Percentiles rank a stretch among this genome's conserved stretches.
phyloP scores from a whole-genome alignment of 2,329 filamentous ascomycete genomes.

The Cladosporium sphaerospermum region DNA sequence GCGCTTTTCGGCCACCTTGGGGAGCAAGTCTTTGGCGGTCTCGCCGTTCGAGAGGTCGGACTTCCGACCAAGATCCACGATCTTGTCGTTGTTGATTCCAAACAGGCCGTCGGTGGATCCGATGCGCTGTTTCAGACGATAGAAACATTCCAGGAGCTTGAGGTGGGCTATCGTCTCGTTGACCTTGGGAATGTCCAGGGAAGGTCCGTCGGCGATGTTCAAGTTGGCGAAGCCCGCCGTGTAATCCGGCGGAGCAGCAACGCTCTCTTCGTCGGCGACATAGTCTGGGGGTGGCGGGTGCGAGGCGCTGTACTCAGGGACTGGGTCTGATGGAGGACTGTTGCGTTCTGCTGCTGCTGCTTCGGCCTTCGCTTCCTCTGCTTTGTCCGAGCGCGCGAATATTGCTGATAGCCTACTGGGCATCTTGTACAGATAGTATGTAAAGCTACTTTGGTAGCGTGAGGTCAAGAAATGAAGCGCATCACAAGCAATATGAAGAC shows the following conservation, averaged over 20 bases:
- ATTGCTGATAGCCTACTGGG: constrained; percentile 24
- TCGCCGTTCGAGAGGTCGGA: constrained; percentile 18
- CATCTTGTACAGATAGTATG: constrained; percentile 15
- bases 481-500: background rate
- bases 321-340: constrained; percentile 15
- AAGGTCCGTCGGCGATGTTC: constrained; percentile 24
- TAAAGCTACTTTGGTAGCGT: background rate
- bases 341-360: constrained; percentile 15
- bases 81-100: constrained; percentile 44
- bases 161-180: constrained; percentile 66
- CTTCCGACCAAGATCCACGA: constrained; percentile 23
- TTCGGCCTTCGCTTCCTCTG: constrained; percentile 26
- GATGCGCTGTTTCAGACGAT: constrained; percentile 60
- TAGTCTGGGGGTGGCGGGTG: constrained; percentile 16
- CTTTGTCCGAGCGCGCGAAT: constrained; percentile 22
- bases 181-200: constrained; percentile 34
- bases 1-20: constrained; percentile 61
- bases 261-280: constrained; percentile 19
- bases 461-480: background rate
- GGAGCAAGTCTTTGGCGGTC: constrained; percentile 32
- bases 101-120: constrained; percentile 63
- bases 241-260: constrained; percentile 21
- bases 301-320: constrained; percentile 18
- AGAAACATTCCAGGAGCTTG: constrained; percentile 63
- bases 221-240: constrained; percentile 27